phyloP scores from a whole-genome alignment of 345 rosid species.

The Cardiospermum halicacabum region DNA sequence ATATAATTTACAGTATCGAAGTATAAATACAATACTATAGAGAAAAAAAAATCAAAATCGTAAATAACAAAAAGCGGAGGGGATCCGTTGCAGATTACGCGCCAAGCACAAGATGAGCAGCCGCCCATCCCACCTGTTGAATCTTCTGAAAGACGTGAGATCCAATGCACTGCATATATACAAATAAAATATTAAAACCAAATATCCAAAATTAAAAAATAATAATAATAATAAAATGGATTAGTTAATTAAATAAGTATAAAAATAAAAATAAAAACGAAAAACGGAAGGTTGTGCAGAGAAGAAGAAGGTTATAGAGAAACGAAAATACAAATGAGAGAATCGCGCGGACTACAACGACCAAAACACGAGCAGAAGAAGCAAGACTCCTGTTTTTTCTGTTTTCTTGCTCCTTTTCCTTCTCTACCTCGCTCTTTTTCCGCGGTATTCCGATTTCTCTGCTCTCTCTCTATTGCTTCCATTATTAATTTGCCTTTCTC shows the following conservation, averaged over 20 bases:
- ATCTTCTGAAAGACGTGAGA: not conserved
- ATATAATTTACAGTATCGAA: too few species aligned
- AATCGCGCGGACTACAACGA: constrained; percentile 23
- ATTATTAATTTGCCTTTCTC: not conserved
- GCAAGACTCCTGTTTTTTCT: constrained; percentile 7
- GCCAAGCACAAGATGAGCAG: not conserved
- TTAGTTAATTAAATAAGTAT: not conserved
- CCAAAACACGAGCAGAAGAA: not conserved
- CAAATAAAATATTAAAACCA: not conserved
- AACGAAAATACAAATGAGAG: constrained; percentile 17
- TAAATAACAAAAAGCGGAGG: too few species aligned
- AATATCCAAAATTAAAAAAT: not conserved
- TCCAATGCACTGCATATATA: not conserved
- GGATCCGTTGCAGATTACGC: too few species aligned
- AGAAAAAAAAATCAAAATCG: not conserved
- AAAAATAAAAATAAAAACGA: constrained; percentile 4
- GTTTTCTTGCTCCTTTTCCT: constrained; percentile 8
- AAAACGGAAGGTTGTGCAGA: constrained; percentile 1
- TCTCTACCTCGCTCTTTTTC: constrained; percentile 12
- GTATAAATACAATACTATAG: too few species aligned
- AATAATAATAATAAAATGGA: not conserved
- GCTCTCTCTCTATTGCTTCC: constrained; percentile 1
- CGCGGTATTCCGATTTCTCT: constrained; percentile 33
- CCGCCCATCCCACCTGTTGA: not conserved
- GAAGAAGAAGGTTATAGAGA: too few species aligned